These are phyloP conservation scores for Colletotrichum spaethianum DNA, from an alignment of 2,329 filamentous ascomycete species.

Conservation along the genomic window DNA sequence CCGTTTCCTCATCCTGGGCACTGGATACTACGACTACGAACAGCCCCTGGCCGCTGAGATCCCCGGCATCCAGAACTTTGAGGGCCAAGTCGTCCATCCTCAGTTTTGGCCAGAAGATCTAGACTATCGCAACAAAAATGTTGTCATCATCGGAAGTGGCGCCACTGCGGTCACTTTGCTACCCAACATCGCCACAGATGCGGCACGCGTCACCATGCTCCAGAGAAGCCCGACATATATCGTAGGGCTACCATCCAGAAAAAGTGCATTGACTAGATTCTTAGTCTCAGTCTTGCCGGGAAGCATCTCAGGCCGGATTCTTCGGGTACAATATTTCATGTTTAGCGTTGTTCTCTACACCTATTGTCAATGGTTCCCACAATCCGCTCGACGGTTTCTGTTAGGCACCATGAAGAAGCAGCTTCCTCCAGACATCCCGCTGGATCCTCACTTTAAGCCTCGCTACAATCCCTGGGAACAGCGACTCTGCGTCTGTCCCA, in stretches of 20 bases:
- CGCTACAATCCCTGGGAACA: slow-evolving; percentile 76
- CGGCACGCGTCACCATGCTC: slow-evolving; percentile 76
- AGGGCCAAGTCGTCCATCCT: slow-evolving; percentile 71
- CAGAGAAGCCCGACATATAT: slow-evolving; percentile 78
- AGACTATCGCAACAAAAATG: slow-evolving; percentile 74
- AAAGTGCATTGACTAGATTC: slow-evolving; percentile 51
- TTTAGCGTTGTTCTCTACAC: slow-evolving; percentile 53
- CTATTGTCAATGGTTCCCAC: slow-evolving; percentile 33
- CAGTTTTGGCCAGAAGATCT: slow-evolving; percentile 81
- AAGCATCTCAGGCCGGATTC: slow-evolving; percentile 60
- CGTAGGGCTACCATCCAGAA: slow-evolving; percentile 62
- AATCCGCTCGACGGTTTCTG: slow-evolving; percentile 47
- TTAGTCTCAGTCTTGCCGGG: slow-evolving; percentile 58
- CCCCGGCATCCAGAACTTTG: slow-evolving; percentile 55
- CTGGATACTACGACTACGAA: slow-evolving; percentile 78
- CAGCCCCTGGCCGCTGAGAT: slow-evolving; percentile 68
- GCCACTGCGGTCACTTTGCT: slow-evolving; percentile 78
- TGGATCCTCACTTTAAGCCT: slow-evolving; percentile 69
- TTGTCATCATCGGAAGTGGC: slow-evolving; percentile 77
- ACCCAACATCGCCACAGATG: slow-evolving; percentile 71
- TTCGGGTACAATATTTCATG: slow-evolving; percentile 59
- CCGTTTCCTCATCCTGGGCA: slow-evolving; percentile 69
- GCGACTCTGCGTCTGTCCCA: slow-evolving; percentile 71
- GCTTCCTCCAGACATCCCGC: slow-evolving; percentile 62
- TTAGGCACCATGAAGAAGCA: slow-evolving; percentile 56